phyloP scores from a whole-genome alignment of 345 rosid genomes.

The Hypericum androsaemum region DNA sequence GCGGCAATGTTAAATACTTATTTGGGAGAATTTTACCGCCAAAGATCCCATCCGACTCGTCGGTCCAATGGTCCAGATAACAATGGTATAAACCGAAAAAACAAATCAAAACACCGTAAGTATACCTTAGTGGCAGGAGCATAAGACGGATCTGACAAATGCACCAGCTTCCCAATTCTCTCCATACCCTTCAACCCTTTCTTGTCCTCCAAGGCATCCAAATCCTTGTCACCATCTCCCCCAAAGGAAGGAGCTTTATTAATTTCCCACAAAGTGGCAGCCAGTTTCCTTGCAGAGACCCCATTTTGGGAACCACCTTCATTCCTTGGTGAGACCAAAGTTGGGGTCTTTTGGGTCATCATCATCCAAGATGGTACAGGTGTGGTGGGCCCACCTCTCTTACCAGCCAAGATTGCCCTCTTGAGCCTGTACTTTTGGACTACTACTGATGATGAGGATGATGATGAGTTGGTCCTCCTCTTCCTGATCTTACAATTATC shows the following conservation, averaged over 20 bases:
- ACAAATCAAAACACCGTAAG: neutral
- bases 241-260: conserved; percentile 39
- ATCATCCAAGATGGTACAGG: conserved; percentile 68
- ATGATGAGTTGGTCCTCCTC: conserved; percentile 52
- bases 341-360: conserved; percentile 29
- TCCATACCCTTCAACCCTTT: conserved; percentile 27
- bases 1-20: no score
- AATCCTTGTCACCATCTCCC: conserved; percentile 11
- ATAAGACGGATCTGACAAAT: conserved; percentile 46
- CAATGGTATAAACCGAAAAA: no score
- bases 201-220: conserved; percentile 21
- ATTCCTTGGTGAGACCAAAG: conserved; percentile 7
- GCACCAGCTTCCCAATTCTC: conserved; percentile 23
- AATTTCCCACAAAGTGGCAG: conserved; percentile 85
- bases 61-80: no score
- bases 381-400: conserved; percentile 52
- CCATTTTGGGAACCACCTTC: conserved; percentile 23
- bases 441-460: conserved; percentile 75
- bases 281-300: conserved; percentile 78
- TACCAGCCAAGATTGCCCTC: conserved; percentile 62
- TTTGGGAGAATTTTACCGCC: no score
- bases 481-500: conserved; percentile 54
- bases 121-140: conserved; percentile 49
- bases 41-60: no score
- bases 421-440: conserved; percentile 62